Conservation (phyloP, 192 early-diverging fungal species). For the Diversispora eburnea region DNA sequence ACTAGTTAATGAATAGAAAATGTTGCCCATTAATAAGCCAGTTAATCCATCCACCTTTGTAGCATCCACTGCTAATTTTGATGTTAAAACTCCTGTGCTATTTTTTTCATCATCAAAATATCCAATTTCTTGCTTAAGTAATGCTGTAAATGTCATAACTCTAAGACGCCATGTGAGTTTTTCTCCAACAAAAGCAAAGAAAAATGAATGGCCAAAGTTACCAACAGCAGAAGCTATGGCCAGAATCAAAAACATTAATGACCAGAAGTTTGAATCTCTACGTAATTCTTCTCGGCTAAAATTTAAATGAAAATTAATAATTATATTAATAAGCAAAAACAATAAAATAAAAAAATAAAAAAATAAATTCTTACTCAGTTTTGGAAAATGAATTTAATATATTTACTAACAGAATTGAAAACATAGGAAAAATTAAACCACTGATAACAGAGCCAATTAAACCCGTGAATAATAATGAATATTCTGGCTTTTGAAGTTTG, state of each 20-base stretch:
- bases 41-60: conserved; percentile 19
- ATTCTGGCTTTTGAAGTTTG: too few species aligned
- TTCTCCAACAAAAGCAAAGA: conserved; percentile 54
- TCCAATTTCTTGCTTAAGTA: conserved; percentile 80
- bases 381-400: conserved; percentile 3
- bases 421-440: too few species aligned
- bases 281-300: conserved; percentile 27
- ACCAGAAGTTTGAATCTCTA: conserved; percentile 31
- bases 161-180: conserved; percentile 55
- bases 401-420: too few species aligned
- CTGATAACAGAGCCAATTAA: too few species aligned
- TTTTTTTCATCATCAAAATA: conserved; percentile 81
- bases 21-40: neutral
- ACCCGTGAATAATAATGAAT: too few species aligned
- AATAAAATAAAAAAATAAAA: conserved; percentile 51
- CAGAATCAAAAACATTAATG: conserved; percentile 35
- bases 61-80: conserved; percentile 78
- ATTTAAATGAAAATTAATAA: conserved; percentile 35
- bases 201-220: conserved; percentile 31
- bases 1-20: too few species aligned
- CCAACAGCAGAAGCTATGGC: conserved; percentile 33
- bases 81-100: conserved; percentile 75
- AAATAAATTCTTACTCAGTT: neutral
- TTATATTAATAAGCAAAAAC: conserved; percentile 42
- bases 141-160: conserved; percentile 59